phyloP scores from a whole-genome alignment of 257 asterid species.

The Leonotis leonurus region DNA sequence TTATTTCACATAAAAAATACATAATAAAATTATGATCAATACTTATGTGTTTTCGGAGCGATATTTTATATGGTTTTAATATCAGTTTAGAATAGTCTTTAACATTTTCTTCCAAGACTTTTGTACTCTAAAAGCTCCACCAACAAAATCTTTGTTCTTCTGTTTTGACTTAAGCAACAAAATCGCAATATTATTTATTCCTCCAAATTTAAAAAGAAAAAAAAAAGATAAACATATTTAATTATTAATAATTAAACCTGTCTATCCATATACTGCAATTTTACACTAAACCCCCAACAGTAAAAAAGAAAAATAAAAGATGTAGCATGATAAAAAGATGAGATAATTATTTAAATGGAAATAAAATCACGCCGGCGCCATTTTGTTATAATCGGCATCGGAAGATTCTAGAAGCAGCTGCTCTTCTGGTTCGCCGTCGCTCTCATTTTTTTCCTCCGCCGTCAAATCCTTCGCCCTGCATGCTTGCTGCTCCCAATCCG shows the following conservation, averaged over 20 bases:
- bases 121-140: no score
- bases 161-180: no score
- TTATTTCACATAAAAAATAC: no score
- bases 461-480: conserved; percentile 40
- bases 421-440: neutral
- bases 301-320: neutral
- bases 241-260: neutral
- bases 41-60: no score
- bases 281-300: conserved; percentile 1
- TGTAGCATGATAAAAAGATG: neutral
- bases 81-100: no score
- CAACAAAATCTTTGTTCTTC: no score
- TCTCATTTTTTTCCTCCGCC: conserved; percentile 24
- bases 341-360: no score
- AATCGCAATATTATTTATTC: no score
- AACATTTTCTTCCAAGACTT: no score
- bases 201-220: neutral
- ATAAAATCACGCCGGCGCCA: conserved; percentile 23
- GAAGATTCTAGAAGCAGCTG: neutral
- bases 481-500: conserved; percentile 55
- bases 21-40: no score
- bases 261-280: conserved; percentile 4
- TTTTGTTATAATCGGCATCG: conserved; percentile 12
- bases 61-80: no score
- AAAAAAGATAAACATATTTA: neutral